Conservation (phyloP, 2,329 filamentous ascomycete species). For the Teratosphaeriaceae sp. region DNA sequence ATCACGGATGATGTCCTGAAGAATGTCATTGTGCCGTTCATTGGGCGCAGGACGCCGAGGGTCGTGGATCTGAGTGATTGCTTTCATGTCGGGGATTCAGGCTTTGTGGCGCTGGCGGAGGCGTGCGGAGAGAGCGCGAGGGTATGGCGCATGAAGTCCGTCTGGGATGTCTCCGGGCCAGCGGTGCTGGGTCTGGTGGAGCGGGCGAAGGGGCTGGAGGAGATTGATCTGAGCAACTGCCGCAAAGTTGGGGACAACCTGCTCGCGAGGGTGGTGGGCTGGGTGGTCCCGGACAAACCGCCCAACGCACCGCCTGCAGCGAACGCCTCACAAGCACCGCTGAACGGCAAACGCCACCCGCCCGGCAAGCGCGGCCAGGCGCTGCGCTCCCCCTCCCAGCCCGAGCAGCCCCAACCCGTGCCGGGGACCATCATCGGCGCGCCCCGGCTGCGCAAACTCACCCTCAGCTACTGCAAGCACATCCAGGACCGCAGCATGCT, state of each 20-base stretch:
- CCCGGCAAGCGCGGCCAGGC: conserved; percentile 10
- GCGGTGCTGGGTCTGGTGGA: conserved; percentile 95
- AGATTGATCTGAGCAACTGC: conserved; percentile 97
- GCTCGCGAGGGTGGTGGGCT: conserved; percentile 84
- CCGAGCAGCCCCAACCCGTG: conserved; percentile 50
- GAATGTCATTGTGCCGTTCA: conserved; percentile 76
- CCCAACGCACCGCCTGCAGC: conserved; percentile 37
- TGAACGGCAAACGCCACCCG: conserved; percentile 28
- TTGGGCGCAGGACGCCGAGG: conserved; percentile 62
- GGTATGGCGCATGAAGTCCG: conserved; percentile 89
- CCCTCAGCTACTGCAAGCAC: conserved; percentile 95
- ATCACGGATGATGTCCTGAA: conserved; percentile 72
- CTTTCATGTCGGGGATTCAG: conserved; percentile 94
- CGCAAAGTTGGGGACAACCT: conserved; percentile 95
- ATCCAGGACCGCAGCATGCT: conserved; percentile 97
- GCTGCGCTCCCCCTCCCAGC: background rate
- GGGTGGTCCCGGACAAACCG: conserved; percentile 72
- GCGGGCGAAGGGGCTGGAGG: conserved; percentile 76
- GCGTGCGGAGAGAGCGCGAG: conserved; percentile 70
- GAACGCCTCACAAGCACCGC: conserved; percentile 7
- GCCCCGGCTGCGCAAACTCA: conserved; percentile 71
- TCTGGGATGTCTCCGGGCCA: conserved; percentile 95
- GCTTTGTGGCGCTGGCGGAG: conserved; percentile 71
- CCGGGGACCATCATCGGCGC: conserved; percentile 87
- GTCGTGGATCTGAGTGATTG: conserved; percentile 88